Conservation (phyloP, 2,329 filamentous ascomycete species). For the Aspergillus thermomutatus region DNA sequence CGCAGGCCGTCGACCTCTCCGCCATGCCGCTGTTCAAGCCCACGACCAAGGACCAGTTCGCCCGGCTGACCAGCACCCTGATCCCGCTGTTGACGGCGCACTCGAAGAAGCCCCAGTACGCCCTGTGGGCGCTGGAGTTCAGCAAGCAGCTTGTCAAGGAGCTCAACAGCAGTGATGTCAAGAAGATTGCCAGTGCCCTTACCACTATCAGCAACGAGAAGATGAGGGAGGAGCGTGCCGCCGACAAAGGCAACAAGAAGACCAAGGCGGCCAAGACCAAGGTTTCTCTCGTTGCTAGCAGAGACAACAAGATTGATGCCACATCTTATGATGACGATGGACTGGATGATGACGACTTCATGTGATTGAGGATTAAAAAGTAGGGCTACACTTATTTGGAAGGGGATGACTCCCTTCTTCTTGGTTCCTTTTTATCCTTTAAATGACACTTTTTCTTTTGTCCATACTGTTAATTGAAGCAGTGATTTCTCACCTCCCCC, state of each 20-base stretch:
- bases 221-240: conserved; percentile 95
- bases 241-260: conserved; percentile 95
- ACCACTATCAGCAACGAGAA: conserved; percentile 96
- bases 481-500: neutral
- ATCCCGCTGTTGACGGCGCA: conserved; percentile 71
- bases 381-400: neutral
- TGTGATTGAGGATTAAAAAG: conserved; percentile 32
- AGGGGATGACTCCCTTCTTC: neutral
- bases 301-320: conserved; percentile 62
- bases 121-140: conserved; percentile 87
- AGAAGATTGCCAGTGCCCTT: conserved; percentile 84
- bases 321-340: conserved; percentile 81
- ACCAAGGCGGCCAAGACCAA: conserved; percentile 95
- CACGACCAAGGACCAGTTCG: conserved; percentile 80
- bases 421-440: conserved; percentile 6
- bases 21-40: conserved; percentile 84
- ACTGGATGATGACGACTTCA: conserved; percentile 60
- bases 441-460: conserved; percentile 8
- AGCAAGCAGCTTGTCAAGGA: conserved; percentile 83
- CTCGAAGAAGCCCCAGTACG: conserved; percentile 85
- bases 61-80: conserved; percentile 72
- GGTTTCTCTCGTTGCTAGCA: conserved; percentile 68
- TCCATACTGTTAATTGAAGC: conserved; percentile 6
- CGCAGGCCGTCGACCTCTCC: conserved; percentile 75
- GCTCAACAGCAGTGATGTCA: conserved; percentile 87